phyloP scores from a whole-genome alignment of 805 yeast genomes.

The Scheffersomyces amazonensis region DNA sequence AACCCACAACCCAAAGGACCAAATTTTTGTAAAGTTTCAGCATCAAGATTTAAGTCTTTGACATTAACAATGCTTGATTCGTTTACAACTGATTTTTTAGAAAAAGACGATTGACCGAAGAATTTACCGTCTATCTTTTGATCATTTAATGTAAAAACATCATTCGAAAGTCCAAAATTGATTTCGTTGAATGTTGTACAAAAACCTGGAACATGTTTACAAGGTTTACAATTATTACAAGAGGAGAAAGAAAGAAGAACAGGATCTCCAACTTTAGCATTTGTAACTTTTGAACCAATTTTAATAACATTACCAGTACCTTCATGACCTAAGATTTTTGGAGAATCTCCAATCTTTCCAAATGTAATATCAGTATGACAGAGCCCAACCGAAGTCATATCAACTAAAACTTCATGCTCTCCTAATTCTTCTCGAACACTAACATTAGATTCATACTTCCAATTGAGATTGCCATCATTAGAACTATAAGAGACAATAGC shows the following conservation, averaged over 20 bases:
- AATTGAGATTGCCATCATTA: background rate
- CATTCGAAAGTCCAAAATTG: constrained; percentile 17
- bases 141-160: constrained; percentile 5
- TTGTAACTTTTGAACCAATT: constrained; percentile 48
- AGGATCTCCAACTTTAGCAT: constrained; percentile 42
- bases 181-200: constrained; percentile 15
- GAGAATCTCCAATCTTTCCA: constrained; percentile 21
- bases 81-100: constrained; percentile 14
- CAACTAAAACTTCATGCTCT: constrained; percentile 17
- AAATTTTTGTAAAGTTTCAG: constrained; percentile 10
- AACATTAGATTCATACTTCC: background rate
- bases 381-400: constrained; percentile 17
- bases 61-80: constrained; percentile 18
- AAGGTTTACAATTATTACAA: constrained; percentile 35
- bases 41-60: constrained; percentile 1
- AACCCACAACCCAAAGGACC: constrained; percentile 24
- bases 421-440: constrained; percentile 1
- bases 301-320: constrained; percentile 44
- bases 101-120: constrained; percentile 12
- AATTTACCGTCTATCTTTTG: constrained; percentile 10
- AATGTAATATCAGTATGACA: constrained; percentile 21
- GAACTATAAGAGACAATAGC: background rate
- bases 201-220: constrained; percentile 15
- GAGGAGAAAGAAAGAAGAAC: constrained; percentile 52
- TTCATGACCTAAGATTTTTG: constrained; percentile 45